Conservation (phyloP, 2,329 filamentous ascomycete species). For the Fusarium solani-melongenae region DNA sequence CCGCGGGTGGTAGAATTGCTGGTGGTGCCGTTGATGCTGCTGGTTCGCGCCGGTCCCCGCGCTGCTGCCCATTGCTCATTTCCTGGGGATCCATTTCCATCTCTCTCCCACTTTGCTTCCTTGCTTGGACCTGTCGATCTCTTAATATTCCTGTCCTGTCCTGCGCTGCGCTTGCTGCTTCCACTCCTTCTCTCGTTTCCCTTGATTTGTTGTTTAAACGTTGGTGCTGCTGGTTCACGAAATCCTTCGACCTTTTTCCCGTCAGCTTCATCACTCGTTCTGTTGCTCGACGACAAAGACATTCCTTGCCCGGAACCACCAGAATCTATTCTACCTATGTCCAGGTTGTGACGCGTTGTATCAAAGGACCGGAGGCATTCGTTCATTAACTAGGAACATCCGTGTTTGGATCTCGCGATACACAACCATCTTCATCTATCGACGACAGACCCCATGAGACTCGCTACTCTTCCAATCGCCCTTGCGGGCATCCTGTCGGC, state of each 20-base stretch:
- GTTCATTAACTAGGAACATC: conserved; percentile 33
- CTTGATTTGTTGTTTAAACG: conserved; percentile 37
- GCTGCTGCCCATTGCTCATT: conserved; percentile 40
- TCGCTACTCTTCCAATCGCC: conserved; percentile 60
- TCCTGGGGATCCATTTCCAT: conserved; percentile 39
- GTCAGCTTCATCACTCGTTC: conserved; percentile 41
- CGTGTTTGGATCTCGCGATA: conserved; percentile 27
- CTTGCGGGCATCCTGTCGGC: conserved; percentile 61
- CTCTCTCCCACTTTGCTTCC: conserved; percentile 22
- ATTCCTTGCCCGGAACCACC: conserved; percentile 29
- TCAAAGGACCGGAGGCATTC: conserved; percentile 28
- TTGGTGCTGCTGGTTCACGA: conserved; percentile 39
- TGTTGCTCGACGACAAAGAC: conserved; percentile 39
- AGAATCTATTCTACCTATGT: conserved; percentile 22
- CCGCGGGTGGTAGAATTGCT: conserved; percentile 11
- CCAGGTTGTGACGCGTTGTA: conserved; percentile 34
- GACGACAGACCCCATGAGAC: conserved; percentile 60
- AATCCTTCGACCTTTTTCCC: conserved; percentile 15
- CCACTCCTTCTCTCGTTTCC: conserved; percentile 34
- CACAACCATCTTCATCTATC: conserved; percentile 34
- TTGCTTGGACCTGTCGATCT: conserved; percentile 39
- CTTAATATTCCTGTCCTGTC: conserved; percentile 35
- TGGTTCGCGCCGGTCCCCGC: conserved; percentile 32
- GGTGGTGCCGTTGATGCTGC: conserved; percentile 25
- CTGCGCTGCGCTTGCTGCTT: conserved; percentile 21